Percentiles rank a stretch among this genome's conserved stretches.
These are phyloP conservation scores for Ogataea hybrid DNA, from an alignment of 1,139 yeast species.

Conservation along the genomic window DNA sequence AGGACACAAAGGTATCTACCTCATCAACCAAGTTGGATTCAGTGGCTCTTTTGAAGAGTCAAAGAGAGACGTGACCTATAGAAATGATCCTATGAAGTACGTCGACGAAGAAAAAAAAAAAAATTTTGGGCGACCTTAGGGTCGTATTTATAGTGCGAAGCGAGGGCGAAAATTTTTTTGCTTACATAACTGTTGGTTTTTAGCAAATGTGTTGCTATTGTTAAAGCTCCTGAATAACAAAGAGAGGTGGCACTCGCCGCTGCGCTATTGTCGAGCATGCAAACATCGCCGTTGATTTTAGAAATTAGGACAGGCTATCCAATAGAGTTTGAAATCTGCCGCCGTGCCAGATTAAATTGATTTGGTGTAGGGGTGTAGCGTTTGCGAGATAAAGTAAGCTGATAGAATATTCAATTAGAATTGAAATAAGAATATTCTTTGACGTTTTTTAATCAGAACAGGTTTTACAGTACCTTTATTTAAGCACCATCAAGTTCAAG, in stretches of 20 bases:
- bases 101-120: constrained; percentile 61
- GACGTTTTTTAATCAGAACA: not conserved
- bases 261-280: not conserved
- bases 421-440: constrained; percentile 2
- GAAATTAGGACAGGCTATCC: not conserved
- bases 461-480: not conserved
- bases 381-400: constrained; percentile 5
- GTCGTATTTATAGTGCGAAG: constrained; percentile 17
- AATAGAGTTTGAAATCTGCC: not conserved
- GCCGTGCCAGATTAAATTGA: not conserved
- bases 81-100: constrained; percentile 99
- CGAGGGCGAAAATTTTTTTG: constrained; percentile 3
- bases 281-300: not conserved
- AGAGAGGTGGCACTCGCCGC: not conserved
- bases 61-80: constrained; percentile 99
- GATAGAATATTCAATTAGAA: not conserved
- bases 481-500: not conserved
- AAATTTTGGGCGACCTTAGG: constrained; percentile 9
- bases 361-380: constrained; percentile 3
- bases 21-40: constrained; percentile 99
- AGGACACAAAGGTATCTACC: constrained; percentile 94
- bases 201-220: not conserved
- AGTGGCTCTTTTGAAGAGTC: constrained; percentile 99
- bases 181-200: constrained; percentile 2
- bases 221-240: not conserved